Evolutionary conservation across 2,329 filamentous ascomycete genomes (phyloP).

Genomic region (Ilyonectria mors-panacis): DNA sequence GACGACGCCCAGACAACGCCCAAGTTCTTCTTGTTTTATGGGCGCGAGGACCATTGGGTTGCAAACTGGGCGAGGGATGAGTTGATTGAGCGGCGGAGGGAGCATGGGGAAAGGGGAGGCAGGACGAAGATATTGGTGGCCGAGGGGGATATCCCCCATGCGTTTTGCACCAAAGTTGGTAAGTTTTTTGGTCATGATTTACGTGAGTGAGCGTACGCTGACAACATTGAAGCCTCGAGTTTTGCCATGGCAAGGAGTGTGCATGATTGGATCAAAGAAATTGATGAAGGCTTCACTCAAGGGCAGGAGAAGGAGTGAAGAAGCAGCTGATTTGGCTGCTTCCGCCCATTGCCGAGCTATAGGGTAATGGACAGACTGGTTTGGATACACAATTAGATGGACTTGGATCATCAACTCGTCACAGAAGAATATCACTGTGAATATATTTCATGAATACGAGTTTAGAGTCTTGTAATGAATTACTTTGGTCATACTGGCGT

Average conservation of each 20-base stretch:
- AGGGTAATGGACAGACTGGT: background rate
- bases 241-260: conserved; percentile 50
- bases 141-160: conserved; percentile 70
- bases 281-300: conserved; percentile 36
- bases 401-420: background rate
- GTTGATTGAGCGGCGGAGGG: conserved; percentile 64
- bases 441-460: background rate
- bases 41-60: conserved; percentile 74
- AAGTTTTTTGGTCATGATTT: conserved; percentile 40
- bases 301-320: conserved; percentile 1
- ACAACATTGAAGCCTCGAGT: conserved; percentile 43
- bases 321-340: background rate
- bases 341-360: background rate
- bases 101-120: conserved; percentile 51
- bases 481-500: no score
- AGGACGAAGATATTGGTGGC: conserved; percentile 68
- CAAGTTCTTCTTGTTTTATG: conserved; percentile 74
- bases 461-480: no score
- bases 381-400: background rate
- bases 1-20: conserved; percentile 46
- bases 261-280: conserved; percentile 49
- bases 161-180: conserved; percentile 67
- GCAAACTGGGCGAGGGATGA: conserved; percentile 68
- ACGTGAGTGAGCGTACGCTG: background rate
- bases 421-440: background rate